Evolutionary conservation across 257 asterid species (phyloP), one percentile per base, ranked within the genome.

Genomic region (Nyctanthes arbortristis): DNA sequence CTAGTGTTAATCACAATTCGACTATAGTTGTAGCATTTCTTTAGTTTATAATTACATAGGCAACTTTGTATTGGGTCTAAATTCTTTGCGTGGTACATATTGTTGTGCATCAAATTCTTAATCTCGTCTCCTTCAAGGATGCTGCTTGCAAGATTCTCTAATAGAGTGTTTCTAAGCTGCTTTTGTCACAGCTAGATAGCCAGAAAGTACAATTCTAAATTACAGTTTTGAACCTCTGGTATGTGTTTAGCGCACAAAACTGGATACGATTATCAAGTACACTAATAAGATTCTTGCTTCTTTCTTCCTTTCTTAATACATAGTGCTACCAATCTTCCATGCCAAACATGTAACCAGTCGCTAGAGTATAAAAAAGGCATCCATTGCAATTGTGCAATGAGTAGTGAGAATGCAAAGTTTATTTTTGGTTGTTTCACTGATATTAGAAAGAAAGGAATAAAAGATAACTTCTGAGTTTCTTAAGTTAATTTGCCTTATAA

Each of bases 381-480:
- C 40, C 12, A 8, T 13, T 65, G 31, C 37, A 33, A 20, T 45
- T 64, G 40, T 56, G 28, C 33, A 30, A 40, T 40, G n/a, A 40
- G 52, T 14, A 43, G 1, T 4, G 54, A 43, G 54, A 13, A 20
- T 13, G 54, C 54, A 43, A 43, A 3, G 54, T 43, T 14, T 11
- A 30, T 25, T 54, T 7, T 45, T 33, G 9, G 45, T 25, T 4
- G 28, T 57, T 61, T 7, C 20, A 20, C 47, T 32, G 59, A 7
- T 59, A 61, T 60, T 72, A 65, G 32, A 63, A 24, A 11, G 56
- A 20, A 31, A 61, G 18, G 37, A 34, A 31, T 47, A 20, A 47
- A 47, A 14, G 7, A 24, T 47, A 14, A 71, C 25, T 61, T 65
- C 32, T 35, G 25, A 54, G 32, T 33, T 45, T 73, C 68, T 16